These are phyloP conservation scores for Cystofilobasidium bisporidii DNA, from an alignment of 768 basidiomycete genomes.

Conservation along the genomic window DNA sequence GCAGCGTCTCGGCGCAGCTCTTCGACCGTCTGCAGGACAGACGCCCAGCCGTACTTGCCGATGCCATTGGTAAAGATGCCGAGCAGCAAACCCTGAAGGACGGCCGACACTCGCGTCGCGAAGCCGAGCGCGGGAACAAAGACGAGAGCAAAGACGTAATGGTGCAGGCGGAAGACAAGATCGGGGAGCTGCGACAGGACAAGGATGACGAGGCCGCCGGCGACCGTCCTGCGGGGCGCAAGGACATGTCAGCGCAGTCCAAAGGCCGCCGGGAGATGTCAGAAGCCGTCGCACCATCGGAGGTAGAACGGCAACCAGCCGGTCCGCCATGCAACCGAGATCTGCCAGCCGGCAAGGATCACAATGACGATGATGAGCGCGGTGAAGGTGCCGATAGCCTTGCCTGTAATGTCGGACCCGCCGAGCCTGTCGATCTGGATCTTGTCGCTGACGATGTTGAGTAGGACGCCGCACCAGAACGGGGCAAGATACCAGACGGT, in stretches of 20 bases:
- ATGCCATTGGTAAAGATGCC: conserved; percentile 73
- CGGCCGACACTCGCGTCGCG: conserved; percentile 62
- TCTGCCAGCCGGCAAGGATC: conserved; percentile 59
- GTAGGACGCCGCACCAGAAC: conserved; percentile 68
- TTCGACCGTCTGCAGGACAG: conserved; percentile 63
- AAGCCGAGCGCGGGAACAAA: conserved; percentile 70
- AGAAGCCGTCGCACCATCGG: conserved; percentile 52
- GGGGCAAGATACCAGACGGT: conserved; percentile 63
- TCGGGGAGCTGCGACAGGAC: conserved; percentile 62
- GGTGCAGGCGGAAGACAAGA: conserved; percentile 62
- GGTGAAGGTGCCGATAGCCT: conserved; percentile 59
- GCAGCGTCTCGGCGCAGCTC: conserved; percentile 67
- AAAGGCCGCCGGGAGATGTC: background rate
- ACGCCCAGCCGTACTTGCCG: conserved; percentile 68
- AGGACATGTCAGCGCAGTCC: background rate
- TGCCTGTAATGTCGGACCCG: conserved; percentile 56
- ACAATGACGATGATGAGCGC: conserved; percentile 57
- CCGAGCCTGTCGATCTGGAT: conserved; percentile 72
- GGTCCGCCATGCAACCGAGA: conserved; percentile 71
- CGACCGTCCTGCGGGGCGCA: conserved; percentile 29
- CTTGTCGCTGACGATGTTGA: conserved; percentile 59
- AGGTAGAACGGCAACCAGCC: conserved; percentile 72
- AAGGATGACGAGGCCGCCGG: conserved; percentile 56
- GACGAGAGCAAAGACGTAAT: conserved; percentile 67
- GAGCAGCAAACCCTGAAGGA: conserved; percentile 70